Evolutionary conservation across 495 filamentous ascomycete species (phyloP), one percentile per base, ranked within the genome.

Genomic region (Usnea hakonensis): DNA sequence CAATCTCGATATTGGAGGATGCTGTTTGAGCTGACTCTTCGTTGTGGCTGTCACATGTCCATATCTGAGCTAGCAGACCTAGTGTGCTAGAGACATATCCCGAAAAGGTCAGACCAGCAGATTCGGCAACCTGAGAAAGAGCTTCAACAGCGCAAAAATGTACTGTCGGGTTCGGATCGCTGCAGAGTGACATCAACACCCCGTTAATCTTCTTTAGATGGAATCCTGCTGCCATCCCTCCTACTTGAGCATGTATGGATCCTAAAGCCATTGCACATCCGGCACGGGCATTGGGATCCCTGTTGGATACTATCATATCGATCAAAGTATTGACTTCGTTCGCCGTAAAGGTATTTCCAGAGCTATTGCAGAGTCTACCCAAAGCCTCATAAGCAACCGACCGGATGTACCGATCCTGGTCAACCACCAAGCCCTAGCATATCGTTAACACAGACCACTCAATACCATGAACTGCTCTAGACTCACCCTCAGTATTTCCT

Each of bases 221-320:
- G 68, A 91, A 88, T n/a, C 91, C 91, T 57, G 94, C 94, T 61
- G 95, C 95, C 92, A 99, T 97, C 65, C 94, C 94, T 60, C 94
- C 94, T 36, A 97, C 89, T 71, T 96, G 90, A 3, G 90, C 86
- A 73, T 97, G 94, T 50, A 97, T 97, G 65, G 87, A 90, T 17
- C 93, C 94, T 60, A 99, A 77, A 38, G 94, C 91, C 76, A 94
- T 86, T 23, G 95, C 95, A 71, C 91, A 99, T 33, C 94, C 94
- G 44, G 94, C 91, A 69, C 94, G 86, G 16, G 90, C 90, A 69
- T 89, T 93, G 7, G 94, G 94, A 62, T 99, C 94, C 35, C 93
- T 79, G 68, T 97, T 97, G 40, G 85, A 81, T 14, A 99, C 90
- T 66, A 99, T 95, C 9, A 87, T 94, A 58, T 97, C 91, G 26